Percentiles rank a stretch among this genome's conserved stretches.
phyloP scores from a whole-genome alignment of 2,329 filamentous ascomycete species.

The Penicillium sp. region DNA sequence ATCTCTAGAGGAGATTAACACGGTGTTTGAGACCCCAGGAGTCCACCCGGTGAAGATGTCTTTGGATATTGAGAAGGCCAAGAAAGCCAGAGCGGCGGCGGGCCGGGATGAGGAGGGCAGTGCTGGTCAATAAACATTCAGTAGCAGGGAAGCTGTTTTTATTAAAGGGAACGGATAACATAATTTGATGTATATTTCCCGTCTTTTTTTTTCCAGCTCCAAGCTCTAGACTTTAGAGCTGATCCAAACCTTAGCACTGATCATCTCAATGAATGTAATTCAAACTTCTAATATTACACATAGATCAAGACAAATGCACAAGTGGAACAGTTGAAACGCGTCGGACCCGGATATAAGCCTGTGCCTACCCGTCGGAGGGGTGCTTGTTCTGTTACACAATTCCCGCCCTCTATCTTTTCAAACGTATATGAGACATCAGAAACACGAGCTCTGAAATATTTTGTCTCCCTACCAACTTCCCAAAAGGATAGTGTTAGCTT shows the following conservation, averaged over 20 bases:
- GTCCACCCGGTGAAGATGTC: constrained; percentile 48
- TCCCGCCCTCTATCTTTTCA: constrained; percentile 14
- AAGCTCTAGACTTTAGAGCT: background rate
- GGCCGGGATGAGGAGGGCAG: constrained; percentile 20
- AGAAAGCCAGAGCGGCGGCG: constrained; percentile 33
- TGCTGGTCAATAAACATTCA: background rate
- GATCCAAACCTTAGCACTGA: background rate
- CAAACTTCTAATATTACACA: background rate
- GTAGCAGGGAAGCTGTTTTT: background rate
- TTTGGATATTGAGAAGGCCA: constrained; percentile 43
- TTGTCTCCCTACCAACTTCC: background rate
- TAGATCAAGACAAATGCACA: constrained; percentile 8
- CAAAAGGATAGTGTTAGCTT: background rate
- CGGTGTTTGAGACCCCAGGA: constrained; percentile 55
- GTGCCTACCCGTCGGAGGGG: constrained; percentile 22
- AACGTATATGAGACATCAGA: constrained; percentile 4
- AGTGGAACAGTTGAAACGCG: constrained; percentile 23
- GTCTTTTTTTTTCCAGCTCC: background rate
- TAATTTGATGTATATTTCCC: constrained; percentile 1
- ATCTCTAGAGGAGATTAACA: constrained; percentile 58
- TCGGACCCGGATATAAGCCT: constrained; percentile 18
- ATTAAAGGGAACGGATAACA: background rate
- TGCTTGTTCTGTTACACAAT: constrained; percentile 23
- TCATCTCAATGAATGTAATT: background rate
- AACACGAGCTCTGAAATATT: background rate